phyloP scores from a whole-genome alignment of 495 filamentous ascomycete genomes.

The Cladorrhinum samala region DNA sequence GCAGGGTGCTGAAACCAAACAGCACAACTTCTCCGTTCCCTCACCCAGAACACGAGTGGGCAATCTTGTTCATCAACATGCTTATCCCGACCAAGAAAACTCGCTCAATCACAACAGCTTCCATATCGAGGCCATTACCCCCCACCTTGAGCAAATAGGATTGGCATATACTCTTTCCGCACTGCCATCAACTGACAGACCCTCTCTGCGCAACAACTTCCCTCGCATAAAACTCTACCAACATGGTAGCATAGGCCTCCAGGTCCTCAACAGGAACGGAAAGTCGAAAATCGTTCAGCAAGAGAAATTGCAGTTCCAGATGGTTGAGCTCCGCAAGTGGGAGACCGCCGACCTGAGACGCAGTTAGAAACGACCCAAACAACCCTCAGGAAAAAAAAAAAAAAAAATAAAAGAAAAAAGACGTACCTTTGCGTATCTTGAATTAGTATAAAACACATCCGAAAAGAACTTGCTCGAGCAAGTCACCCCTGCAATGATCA shows the following conservation, averaged over 20 bases:
- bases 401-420: background rate
- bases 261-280: constrained; percentile 91
- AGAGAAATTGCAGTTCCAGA: constrained; percentile 90
- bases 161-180: too few relatives aligned
- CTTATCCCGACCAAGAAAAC: too few relatives aligned
- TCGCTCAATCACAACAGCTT: too few relatives aligned
- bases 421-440: constrained; percentile 93
- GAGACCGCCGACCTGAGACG: constrained; percentile 90
- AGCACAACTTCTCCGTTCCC: too few relatives aligned
- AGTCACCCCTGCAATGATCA: constrained; percentile 96
- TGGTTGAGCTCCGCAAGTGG: constrained; percentile 97
- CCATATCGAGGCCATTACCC: too few relatives aligned
- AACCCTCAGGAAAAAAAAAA: background rate
- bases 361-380: background rate
- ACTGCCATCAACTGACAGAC: too few relatives aligned
- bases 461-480: constrained; percentile 99
- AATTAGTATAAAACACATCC: constrained; percentile 99
- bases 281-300: constrained; percentile 95
- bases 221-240: constrained; percentile 95
- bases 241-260: constrained; percentile 96
- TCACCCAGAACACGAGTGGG: too few relatives aligned
- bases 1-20: constrained; percentile 18
- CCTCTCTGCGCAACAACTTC: constrained; percentile 65
- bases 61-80: too few relatives aligned
- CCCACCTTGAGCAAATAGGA: too few relatives aligned